Percentiles rank a stretch among this genome's conserved stretches.
Evolutionary conservation across 371 early-diverging fungal genomes (phyloP).

Genomic region (Mucor indicus): DNA sequence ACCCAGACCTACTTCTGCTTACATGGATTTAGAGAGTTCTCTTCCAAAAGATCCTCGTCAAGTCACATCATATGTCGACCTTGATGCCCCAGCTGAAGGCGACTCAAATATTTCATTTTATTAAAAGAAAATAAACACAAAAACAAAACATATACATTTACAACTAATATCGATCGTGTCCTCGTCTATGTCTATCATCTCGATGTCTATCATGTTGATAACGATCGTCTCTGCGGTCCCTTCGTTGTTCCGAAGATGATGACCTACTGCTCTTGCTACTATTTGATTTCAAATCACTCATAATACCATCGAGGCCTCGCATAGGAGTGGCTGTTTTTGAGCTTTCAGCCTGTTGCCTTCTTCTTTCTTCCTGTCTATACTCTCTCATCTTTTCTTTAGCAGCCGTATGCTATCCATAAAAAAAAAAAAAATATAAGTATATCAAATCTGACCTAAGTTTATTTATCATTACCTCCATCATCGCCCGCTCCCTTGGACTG

Average conservation of each 20-base stretch:
- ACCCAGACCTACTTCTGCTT: slow-evolving; percentile 2
- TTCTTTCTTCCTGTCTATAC: slow-evolving; percentile 16
- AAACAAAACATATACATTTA: no score
- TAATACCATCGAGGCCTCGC: slow-evolving; percentile 6
- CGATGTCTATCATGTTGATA: no score
- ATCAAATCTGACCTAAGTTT: neutral
- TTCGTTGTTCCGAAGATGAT: no score
- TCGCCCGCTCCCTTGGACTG: slow-evolving; percentile 14
- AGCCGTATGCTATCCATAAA: slow-evolving; percentile 14
- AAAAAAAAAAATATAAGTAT: neutral
- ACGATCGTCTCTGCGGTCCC: no score
- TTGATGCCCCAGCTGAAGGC: slow-evolving; percentile 87
- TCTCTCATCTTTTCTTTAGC: slow-evolving; percentile 9
- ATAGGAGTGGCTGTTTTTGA: no score
- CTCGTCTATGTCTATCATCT: no score
- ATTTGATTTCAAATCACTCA: slow-evolving; percentile 7
- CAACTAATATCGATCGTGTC: no score
- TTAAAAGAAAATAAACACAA: neutral
- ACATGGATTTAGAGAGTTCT: slow-evolving; percentile 32
- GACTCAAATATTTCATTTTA: slow-evolving; percentile 63
- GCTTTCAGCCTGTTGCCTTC: no score
- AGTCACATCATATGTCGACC: slow-evolving; percentile 84
- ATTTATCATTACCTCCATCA: slow-evolving; percentile 12
- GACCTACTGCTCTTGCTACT: no score
- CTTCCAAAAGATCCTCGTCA: slow-evolving; percentile 65